Conservation (phyloP, 768 basidiomycete genomes). For the Boletus insuetus region DNA sequence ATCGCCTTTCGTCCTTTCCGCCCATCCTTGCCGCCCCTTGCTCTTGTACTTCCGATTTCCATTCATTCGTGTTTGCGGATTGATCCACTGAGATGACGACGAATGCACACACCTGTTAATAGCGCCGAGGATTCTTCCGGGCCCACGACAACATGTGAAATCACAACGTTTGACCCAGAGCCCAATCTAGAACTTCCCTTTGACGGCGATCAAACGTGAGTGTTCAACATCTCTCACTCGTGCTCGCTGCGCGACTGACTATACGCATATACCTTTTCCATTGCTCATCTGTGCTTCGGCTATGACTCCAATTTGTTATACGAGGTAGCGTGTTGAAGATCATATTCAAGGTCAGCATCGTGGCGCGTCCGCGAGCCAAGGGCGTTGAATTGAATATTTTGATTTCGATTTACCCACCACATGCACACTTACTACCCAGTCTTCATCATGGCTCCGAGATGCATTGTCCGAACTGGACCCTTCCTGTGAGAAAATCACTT, state of each 20-base stretch:
- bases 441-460: conserved; percentile 91
- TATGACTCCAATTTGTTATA: background rate
- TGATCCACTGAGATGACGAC: conserved; percentile 4
- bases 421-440: conserved; percentile 11
- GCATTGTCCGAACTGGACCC: conserved; percentile 90
- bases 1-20: background rate
- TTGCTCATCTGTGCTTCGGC: background rate
- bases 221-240: background rate
- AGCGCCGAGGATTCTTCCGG: conserved; percentile 79
- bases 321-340: conserved; percentile 65
- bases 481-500: conserved; percentile 80
- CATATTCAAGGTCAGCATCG: conserved; percentile 68
- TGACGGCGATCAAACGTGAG: conserved; percentile 60
- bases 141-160: conserved; percentile 84
- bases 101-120: background rate
- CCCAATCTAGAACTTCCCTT: conserved; percentile 79
- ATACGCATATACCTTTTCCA: background rate
- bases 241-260: conserved; percentile 8
- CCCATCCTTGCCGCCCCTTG: background rate
- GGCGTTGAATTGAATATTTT: background rate
- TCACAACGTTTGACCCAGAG: conserved; percentile 83
- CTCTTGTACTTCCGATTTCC: background rate
- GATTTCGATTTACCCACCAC: background rate
- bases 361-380: background rate
- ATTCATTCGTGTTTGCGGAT: background rate